Conservation (phyloP, 768 basidiomycete species). For the Rubroboletus pulcherrimus region DNA sequence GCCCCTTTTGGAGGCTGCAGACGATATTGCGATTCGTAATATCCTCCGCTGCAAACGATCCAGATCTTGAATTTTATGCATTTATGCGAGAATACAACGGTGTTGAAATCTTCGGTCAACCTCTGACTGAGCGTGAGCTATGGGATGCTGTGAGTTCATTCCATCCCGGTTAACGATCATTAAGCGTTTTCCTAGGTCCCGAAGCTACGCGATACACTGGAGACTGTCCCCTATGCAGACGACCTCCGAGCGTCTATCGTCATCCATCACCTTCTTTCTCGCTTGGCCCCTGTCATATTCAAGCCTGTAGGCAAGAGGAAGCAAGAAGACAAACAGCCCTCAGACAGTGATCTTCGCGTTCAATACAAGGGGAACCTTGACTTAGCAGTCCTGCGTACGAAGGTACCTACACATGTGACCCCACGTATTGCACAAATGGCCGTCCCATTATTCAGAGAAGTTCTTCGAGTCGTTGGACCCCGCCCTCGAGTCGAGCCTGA, state of each 20-base stretch:
- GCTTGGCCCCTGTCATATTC: slow-evolving; percentile 8
- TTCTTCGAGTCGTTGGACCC: slow-evolving; percentile 50
- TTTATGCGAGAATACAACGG: slow-evolving; percentile 36
- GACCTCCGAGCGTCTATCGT: slow-evolving; percentile 18
- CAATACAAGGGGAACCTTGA: slow-evolving; percentile 45
- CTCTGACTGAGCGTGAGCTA: slow-evolving; percentile 22
- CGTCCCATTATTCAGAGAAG: slow-evolving; percentile 49
- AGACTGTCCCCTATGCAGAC: slow-evolving; percentile 21
- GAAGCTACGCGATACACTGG: slow-evolving; percentile 19
- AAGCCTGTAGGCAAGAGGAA: slow-evolving; percentile 8
- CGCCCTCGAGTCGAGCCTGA: slow-evolving; percentile 24
- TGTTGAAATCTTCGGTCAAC: slow-evolving; percentile 14
- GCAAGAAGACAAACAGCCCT: neutral
- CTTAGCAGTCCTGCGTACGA: slow-evolving; percentile 53
- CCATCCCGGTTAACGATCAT: neutral
- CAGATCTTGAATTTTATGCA: slow-evolving; percentile 25
- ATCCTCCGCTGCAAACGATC: slow-evolving; percentile 24
- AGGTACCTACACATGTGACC: slow-evolving; percentile 60
- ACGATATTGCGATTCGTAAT: slow-evolving; percentile 49
- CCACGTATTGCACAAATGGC: slow-evolving; percentile 54
- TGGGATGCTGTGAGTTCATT: slow-evolving; percentile 25
- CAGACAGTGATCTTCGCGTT: neutral
- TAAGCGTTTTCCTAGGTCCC: slow-evolving; percentile 14
- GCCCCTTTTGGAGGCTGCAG: slow-evolving; percentile 49
- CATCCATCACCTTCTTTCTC: slow-evolving; percentile 18